Conservation (phyloP, 2,329 filamentous ascomycete species). For the Thielaviopsis punctulata region DNA sequence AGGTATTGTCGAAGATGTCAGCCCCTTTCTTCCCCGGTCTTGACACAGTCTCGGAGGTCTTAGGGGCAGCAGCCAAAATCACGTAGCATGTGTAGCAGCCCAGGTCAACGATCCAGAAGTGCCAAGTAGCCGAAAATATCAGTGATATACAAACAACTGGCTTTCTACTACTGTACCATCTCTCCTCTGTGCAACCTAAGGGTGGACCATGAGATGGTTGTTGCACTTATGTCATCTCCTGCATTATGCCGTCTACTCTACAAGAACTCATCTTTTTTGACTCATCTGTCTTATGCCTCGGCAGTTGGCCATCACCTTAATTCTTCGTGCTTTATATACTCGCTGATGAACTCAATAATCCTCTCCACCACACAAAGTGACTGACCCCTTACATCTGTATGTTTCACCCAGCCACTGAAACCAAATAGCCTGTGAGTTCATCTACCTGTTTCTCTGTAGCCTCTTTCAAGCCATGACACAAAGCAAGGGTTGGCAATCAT, state of each 20-base stretch:
- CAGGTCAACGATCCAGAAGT: background rate
- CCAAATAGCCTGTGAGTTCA: too few relatives aligned
- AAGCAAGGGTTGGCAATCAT: too few relatives aligned
- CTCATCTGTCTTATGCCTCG: too few relatives aligned
- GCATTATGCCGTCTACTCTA: background rate
- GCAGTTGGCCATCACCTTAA: too few relatives aligned
- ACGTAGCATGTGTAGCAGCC: background rate
- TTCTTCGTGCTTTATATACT: too few relatives aligned
- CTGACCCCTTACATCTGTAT: too few relatives aligned
- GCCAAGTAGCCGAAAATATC: background rate
- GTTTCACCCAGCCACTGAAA: too few relatives aligned
- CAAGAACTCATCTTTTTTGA: too few relatives aligned
- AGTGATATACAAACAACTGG: background rate
- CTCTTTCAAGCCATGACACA: too few relatives aligned
- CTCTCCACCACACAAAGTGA: too few relatives aligned
- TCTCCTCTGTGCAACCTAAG: background rate
- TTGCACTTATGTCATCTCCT: background rate
- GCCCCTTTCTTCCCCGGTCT: background rate
- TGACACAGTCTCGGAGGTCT: background rate
- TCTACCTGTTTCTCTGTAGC: too few relatives aligned
- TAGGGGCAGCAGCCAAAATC: background rate
- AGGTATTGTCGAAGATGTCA: background rate
- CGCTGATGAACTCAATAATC: too few relatives aligned
- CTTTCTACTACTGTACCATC: background rate
- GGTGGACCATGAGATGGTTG: background rate